Percentiles rank a stretch among this genome's conserved stretches.
Conservation (phyloP, 176 grass and related monocot species). For the Aegilops longissima region DNA sequence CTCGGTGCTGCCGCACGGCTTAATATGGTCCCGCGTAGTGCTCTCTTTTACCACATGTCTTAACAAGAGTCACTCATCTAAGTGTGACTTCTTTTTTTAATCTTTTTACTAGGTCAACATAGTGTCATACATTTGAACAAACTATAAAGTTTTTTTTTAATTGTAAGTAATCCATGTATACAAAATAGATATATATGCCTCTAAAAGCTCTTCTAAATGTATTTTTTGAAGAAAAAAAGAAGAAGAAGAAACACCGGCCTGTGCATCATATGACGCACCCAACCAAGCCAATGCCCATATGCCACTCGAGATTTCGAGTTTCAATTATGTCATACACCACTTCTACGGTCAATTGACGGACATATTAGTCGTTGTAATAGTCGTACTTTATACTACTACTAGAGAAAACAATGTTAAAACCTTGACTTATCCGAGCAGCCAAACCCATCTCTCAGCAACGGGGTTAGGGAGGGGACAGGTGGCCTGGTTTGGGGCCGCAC, state of each 20-base stretch:
- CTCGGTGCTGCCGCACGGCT: background rate
- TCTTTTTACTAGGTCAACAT: background rate
- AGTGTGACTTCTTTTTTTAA: background rate
- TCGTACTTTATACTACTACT: background rate
- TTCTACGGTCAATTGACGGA: background rate
- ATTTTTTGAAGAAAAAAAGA: too few relatives aligned
- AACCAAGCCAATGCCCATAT: too few relatives aligned
- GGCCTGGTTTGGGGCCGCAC: background rate
- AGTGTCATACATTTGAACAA: too few relatives aligned
- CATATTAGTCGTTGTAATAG: too few relatives aligned
- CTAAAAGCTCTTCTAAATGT: too few relatives aligned
- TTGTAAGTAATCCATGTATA: too few relatives aligned
- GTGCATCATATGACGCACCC: too few relatives aligned
- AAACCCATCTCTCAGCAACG: background rate
- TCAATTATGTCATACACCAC: too few relatives aligned
- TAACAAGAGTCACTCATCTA: background rate
- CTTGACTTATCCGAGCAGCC: background rate
- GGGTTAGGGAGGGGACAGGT: constrained; percentile 12
- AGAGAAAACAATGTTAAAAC: background rate
- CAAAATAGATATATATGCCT: too few relatives aligned
- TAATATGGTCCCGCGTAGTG: background rate
- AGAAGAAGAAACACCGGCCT: too few relatives aligned
- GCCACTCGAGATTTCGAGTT: too few relatives aligned
- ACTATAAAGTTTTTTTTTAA: too few relatives aligned
- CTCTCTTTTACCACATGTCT: constrained; percentile 20